Base-by-base conservation (phyloP, 306 rosid genomes). In the Malus sylvestris region DNA sequence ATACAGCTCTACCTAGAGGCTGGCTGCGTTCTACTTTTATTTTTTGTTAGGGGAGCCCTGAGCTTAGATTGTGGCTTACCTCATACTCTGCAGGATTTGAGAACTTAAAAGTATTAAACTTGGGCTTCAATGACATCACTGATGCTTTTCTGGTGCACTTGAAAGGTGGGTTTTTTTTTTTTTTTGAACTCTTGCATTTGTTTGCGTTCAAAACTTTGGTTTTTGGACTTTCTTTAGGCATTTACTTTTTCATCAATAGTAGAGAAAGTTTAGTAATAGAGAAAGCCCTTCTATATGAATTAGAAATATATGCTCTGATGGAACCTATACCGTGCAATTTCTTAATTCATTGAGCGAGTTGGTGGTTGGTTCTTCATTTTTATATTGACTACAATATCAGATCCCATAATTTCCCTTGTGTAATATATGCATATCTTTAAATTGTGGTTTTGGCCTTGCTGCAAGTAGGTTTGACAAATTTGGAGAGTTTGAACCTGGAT, bases 401-500 rank as follows among this genome's bases (percentile, higher is more conserved):
- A 55, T 52, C 23, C 32, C n/a, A 3, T 40, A 33, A 57, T 55
- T 35, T 33, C 40, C 46, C 53, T 72, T 22, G 35, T 57, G 32
- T 30, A 30, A 6, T 49, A 10, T 51, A 53, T 2, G 11, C 18
- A 23, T 51, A 16, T 25, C 3, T 64, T 52, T 32, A 9, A 16
- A 49, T 22, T 35, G 12, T 67, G 22, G 11, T 70, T 38, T 23
- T 81, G 69, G 10, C 53, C 11, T 35, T 79, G 79, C 73, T 67
- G 72, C 44, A 58, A 64, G 73, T 87, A 94, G 98, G 90, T 82
- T 74, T 92, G 85, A 88, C 87, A 74, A 89, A 83, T 79, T 81
- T 95, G 89, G 97, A 92, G 83, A 89, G 93, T 85, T 88, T 95
- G 92, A 88, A 90, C 86, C 87, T 95, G 82, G 98, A 95, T 81